Evolutionary conservation across 23 red algal species (phyloP), one percentile per base, ranked within the genome.

Genomic region (Chondrus crispus): DNA sequence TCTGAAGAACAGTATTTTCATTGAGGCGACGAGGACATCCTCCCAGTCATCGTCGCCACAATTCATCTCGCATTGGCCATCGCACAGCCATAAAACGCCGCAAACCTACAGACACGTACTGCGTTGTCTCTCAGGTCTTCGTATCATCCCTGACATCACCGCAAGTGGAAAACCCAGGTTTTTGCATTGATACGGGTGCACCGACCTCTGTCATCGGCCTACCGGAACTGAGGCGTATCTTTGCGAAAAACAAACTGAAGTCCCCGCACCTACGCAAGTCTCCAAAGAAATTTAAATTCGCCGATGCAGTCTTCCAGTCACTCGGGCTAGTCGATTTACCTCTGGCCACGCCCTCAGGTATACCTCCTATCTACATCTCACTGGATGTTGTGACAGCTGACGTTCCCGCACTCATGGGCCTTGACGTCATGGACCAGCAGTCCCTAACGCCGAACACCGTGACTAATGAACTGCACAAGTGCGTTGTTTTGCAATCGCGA

Each of bases 101-200:
- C n/a, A n/a, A n/a, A n/a, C n/a, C n/a, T n/a, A n/a, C n/a, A n/a
- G n/a, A n/a, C n/a, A n/a, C n/a, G n/a, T n/a, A n/a, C n/a, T n/a
- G n/a, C n/a, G n/a, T n/a, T n/a, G n/a, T n/a, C n/a, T n/a, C n/a
- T n/a, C n/a, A n/a, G n/a, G n/a, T n/a, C n/a, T n/a, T n/a, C n/a
- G n/a, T n/a, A n/a, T n/a, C n/a, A n/a, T n/a, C n/a, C n/a, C n/a
- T n/a, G n/a, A n/a, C n/a, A n/a, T n/a, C n/a, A n/a, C n/a, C n/a
- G n/a, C n/a, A n/a, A n/a, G n/a, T n/a, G n/a, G n/a, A n/a, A n/a
- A n/a, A n/a, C n/a, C 60, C 18, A 40, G 78, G 78, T 39, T 83
- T 83, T 28, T 62, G 78, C 52, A 47, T 83, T 26, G 78, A 83
- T 47, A 83, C 14, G 26, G 45, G 78, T 62, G 78, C 78, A 19